Conservation (phyloP, 352 stramenopile genomes). For the Pythium apleroticum region DNA sequence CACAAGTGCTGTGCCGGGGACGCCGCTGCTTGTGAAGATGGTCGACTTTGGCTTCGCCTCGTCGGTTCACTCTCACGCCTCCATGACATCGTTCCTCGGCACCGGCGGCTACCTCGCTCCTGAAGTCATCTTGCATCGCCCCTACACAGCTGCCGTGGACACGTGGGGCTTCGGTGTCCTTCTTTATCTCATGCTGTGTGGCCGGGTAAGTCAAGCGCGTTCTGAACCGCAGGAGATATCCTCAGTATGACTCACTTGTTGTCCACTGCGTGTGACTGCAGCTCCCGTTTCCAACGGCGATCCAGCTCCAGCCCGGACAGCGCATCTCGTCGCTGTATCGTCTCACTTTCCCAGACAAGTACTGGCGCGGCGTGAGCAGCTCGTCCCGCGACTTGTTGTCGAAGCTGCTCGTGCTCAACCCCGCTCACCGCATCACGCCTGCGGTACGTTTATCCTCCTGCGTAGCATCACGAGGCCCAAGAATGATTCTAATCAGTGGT, state of each 20-base stretch:
- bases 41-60: conserved; percentile 99
- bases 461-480: no score
- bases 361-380: conserved; percentile 66
- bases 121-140: conserved; percentile 95
- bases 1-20: conserved; percentile 28
- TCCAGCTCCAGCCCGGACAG: conserved; percentile 55
- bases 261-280: conserved; percentile 7
- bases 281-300: conserved; percentile 67
- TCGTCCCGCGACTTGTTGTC: conserved; percentile 58
- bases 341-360: conserved; percentile 72
- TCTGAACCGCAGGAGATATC: background rate
- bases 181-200: conserved; percentile 96
- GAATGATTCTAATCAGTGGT: background rate
- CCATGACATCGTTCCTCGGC: conserved; percentile 74
- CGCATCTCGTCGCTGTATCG: conserved; percentile 64
- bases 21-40: conserved; percentile 90
- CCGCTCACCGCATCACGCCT: conserved; percentile 45
- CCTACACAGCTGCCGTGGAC: conserved; percentile 95
- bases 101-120: conserved; percentile 95
- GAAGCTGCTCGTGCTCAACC: conserved; percentile 63
- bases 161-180: conserved; percentile 97
- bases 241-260: background rate
- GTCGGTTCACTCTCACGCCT: conserved; percentile 60
- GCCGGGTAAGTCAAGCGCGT: conserved; percentile 68
- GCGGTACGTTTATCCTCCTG: conserved; percentile 16